These are phyloP conservation scores for Paramarasmius palmivorus DNA, from an alignment of 1,284 basidiomycete genomes.

Conservation along the genomic window DNA sequence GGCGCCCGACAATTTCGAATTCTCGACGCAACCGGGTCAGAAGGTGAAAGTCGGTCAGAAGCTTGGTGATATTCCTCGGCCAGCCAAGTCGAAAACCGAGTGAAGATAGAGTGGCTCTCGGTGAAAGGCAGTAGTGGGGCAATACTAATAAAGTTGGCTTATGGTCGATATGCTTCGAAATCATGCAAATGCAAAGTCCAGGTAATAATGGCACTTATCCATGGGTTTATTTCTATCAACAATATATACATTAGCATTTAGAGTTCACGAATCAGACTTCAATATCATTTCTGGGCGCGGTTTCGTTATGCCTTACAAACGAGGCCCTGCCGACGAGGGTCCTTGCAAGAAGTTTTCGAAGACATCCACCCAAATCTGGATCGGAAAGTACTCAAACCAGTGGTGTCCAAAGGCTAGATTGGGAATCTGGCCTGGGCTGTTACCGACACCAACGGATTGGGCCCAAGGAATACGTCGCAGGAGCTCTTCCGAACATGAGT, in stretches of 20 bases:
- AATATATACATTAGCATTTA: neutral
- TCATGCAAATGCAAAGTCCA: too few species aligned
- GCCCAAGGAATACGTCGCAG: neutral
- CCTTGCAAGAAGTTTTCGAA: neutral
- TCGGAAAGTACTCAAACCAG: conserved; percentile 6
- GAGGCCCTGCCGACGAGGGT: neutral
- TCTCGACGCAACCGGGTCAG: conserved; percentile 79
- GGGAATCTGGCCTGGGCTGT: neutral
- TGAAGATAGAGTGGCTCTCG: neutral
- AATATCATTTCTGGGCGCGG: neutral
- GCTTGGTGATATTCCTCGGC: conserved; percentile 53
- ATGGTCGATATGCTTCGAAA: too few species aligned
- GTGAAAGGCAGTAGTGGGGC: too few species aligned
- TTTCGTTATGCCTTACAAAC: neutral
- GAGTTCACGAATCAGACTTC: neutral
- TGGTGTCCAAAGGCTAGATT: conserved; percentile 3
- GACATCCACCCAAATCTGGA: conserved; percentile 3
- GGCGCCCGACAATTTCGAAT: conserved; percentile 85
- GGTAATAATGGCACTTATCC: too few species aligned
- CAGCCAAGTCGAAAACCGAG: conserved; percentile 2
- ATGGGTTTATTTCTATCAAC: neutral
- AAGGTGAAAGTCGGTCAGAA: conserved; percentile 88
- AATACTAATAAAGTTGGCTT: too few species aligned
- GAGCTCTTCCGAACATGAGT: conserved; percentile 1
- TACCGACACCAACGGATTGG: neutral